Percentiles rank a stretch among this genome's conserved stretches.
These are phyloP conservation scores for Diaporthe aspalathi DNA, from an alignment of 2,329 filamentous ascomycete species.

Conservation along the genomic window DNA sequence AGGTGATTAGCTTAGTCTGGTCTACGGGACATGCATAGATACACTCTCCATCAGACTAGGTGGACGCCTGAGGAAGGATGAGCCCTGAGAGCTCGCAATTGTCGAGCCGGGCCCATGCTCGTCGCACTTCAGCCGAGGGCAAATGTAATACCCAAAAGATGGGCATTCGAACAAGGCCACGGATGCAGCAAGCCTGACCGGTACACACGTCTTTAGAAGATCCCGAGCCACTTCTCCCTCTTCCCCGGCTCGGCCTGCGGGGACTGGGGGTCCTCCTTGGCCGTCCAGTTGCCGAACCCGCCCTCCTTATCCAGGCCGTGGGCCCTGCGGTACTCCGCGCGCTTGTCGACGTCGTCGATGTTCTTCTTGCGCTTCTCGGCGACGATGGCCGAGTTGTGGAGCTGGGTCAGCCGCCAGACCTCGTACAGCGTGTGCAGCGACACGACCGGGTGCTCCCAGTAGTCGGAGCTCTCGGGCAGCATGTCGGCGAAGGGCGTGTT, in stretches of 20 bases:
- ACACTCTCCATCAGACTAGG: neutral
- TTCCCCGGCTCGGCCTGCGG: conserved; percentile 50
- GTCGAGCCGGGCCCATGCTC: neutral
- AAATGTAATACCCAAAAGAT: neutral
- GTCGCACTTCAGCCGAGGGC: neutral
- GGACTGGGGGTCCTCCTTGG: conserved; percentile 40
- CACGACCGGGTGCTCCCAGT: conserved; percentile 76
- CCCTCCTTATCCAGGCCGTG: conserved; percentile 80
- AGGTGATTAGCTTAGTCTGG: conserved; percentile 29
- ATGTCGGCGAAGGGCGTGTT: conserved; percentile 84
- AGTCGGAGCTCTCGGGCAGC: conserved; percentile 76
- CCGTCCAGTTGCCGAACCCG: conserved; percentile 55
- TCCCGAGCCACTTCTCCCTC: conserved; percentile 73
- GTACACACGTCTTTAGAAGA: conserved; percentile 67
- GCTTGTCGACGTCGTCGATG: conserved; percentile 88
- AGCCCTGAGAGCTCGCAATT: neutral
- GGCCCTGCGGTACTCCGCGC: conserved; percentile 84
- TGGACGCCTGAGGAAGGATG: neutral
- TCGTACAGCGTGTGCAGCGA: conserved; percentile 74
- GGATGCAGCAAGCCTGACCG: neutral
- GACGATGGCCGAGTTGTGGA: conserved; percentile 75
- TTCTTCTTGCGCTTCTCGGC: conserved; percentile 77
- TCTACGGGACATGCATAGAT: conserved; percentile 1
- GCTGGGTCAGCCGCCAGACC: conserved; percentile 81
- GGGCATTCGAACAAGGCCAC: neutral